Conservation (phyloP, 345 rosid genomes). For the Stellera chamaejasme region DNA sequence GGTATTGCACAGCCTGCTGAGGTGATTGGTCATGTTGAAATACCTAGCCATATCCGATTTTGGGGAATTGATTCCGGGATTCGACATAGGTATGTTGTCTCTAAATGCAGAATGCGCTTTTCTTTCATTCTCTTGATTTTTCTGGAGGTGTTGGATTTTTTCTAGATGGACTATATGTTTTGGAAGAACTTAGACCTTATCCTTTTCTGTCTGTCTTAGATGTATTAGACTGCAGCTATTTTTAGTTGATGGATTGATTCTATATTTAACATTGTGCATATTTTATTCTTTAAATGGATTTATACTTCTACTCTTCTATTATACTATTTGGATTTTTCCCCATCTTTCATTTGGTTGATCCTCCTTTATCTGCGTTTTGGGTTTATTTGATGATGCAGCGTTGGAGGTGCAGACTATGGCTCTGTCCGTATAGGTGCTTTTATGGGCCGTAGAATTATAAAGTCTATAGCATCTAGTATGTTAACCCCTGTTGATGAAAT, state of each 20-base stretch:
- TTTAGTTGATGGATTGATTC: too few species aligned
- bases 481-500: conserved; percentile 42
- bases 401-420: conserved; percentile 96
- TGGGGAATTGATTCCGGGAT: conserved; percentile 99
- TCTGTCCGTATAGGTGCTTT: conserved; percentile 97
- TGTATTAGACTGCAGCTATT: too few species aligned
- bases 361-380: conserved; percentile 7
- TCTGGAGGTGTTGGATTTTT: too few species aligned
- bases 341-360: not conserved
- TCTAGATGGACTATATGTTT: too few species aligned
- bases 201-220: too few species aligned
- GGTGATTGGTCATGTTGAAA: conserved; percentile 89
- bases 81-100: conserved; percentile 68
- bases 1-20: conserved; percentile 80
- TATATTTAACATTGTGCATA: too few species aligned
- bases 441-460: conserved; percentile 87
- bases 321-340: too few species aligned
- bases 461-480: conserved; percentile 54
- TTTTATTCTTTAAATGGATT: too few species aligned
- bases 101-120: not conserved
- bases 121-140: not conserved
- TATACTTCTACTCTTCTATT: too few species aligned
- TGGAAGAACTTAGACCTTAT: too few species aligned
- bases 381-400: conserved; percentile 28
- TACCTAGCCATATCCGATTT: conserved; percentile 88